A percentile compares a stretch with the other conserved stretches of the same genome.
phyloP scores from a whole-genome alignment of 257 asterid genomes.

The Capsicum rhomboideum region DNA sequence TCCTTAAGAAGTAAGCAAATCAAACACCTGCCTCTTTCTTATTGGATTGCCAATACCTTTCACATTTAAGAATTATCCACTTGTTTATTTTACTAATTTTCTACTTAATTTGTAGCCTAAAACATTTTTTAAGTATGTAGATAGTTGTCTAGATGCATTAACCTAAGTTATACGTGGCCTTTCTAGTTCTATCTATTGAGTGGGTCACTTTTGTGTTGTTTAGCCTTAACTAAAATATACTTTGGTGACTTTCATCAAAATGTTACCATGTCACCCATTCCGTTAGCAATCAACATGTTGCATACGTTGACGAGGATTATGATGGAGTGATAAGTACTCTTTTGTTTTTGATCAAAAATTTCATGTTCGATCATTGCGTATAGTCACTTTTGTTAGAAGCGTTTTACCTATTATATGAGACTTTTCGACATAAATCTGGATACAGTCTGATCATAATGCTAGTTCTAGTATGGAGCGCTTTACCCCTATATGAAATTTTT shows the following conservation, averaged over 20 bases:
- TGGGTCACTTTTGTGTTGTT: not conserved
- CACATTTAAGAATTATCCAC: conserved; percentile 33
- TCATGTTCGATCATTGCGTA: not conserved
- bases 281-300: conserved; percentile 12
- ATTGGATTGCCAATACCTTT: conserved; percentile 18
- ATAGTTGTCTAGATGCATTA: conserved; percentile 15
- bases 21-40: not conserved
- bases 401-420: not conserved
- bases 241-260: conserved; percentile 1
- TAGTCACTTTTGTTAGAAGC: not conserved
- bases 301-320: not conserved
- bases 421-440: rapidly evolving
- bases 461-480: not conserved
- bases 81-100: conserved; percentile 6
- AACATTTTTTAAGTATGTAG: conserved; percentile 1
- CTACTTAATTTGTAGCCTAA: not conserved
- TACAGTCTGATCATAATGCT: not conserved
- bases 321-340: not conserved
- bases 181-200: not conserved
- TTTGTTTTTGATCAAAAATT: not conserved
- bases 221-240: conserved; percentile 3
- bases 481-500: not conserved
- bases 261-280: conserved; percentile 30
- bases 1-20: conserved; percentile 1
- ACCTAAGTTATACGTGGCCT: conserved; percentile 44